A percentile compares a stretch with the other conserved stretches of the same genome.
These are phyloP conservation scores for Massarina eburnea DNA, from an alignment of 2,329 filamentous ascomycete species.

Conservation along the genomic window DNA sequence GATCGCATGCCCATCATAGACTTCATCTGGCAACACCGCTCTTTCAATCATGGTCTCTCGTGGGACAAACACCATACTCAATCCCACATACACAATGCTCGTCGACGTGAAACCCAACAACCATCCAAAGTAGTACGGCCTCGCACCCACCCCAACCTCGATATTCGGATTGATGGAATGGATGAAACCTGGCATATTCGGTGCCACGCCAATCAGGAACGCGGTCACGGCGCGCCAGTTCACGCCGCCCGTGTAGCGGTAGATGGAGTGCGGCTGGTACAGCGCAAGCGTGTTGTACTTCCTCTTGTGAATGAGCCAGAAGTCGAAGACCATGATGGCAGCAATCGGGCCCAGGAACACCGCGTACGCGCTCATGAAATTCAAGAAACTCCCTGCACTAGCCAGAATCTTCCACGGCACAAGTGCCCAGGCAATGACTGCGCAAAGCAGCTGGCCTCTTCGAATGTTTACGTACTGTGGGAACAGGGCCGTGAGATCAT, in stretches of 20 bases:
- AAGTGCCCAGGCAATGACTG: constrained; percentile 47
- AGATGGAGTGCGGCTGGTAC: constrained; percentile 53
- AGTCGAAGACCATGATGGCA: constrained; percentile 62
- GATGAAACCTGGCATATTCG: constrained; percentile 60
- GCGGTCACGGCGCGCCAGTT: constrained; percentile 64
- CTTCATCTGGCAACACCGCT: constrained; percentile 42
- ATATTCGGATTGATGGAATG: constrained; percentile 45
- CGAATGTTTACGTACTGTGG: constrained; percentile 57
- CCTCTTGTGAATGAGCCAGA: constrained; percentile 56
- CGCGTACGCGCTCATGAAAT: constrained; percentile 67
- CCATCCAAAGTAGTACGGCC: constrained; percentile 68
- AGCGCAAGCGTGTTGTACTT: constrained; percentile 56
- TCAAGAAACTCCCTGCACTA: constrained; percentile 46
- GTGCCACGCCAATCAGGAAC: constrained; percentile 59
- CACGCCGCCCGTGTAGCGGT: constrained; percentile 55
- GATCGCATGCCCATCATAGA: constrained; percentile 36
- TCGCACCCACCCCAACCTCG: constrained; percentile 50
- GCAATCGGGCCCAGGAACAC: constrained; percentile 68
- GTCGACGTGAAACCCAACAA: constrained; percentile 62
- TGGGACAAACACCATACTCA: constrained; percentile 55
- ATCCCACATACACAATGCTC: constrained; percentile 56
- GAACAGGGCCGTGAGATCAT: constrained; percentile 56
- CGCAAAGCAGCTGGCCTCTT: constrained; percentile 51
- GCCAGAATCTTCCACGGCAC: constrained; percentile 52
- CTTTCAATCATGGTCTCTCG: constrained; percentile 52